Base-by-base conservation (phyloP, 495 filamentous ascomycete genomes). In the Xylaria flabelliformis region DNA sequence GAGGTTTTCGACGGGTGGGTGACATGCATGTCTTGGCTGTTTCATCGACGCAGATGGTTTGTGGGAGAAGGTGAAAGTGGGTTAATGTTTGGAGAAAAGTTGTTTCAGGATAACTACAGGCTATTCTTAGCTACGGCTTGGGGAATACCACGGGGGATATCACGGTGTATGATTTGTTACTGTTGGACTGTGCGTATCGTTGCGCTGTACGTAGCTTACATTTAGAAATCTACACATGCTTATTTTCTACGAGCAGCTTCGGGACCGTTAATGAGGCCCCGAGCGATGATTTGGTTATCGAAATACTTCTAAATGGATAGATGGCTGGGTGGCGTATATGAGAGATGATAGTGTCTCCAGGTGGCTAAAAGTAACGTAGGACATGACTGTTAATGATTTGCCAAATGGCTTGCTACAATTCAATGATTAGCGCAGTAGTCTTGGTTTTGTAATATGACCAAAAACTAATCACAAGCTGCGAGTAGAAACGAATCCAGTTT, bases 41-140 rank as follows among this genome's bases (percentile, higher is more conserved):
- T 71, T 71, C 69, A 71, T 64, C 24, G 10, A 26, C 69, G 59
- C 69, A 64, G 46, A 36, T 71, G 29, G 59, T 64, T 64, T 46
- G 69, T 24, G 69, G 59, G 21, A 19, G 55, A 41, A 8, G 67
- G 62, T 26, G 55, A 46, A 29, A 29, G 4, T 41, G 68, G 34
- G 32, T 61, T 61, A 17, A 24, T 26, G 48, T 15, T 53, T 53
- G n/a, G 48, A 21, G 17, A 24, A 21, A 7, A 9, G 44, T 50
- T 17, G 69, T 71, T 71, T 71, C 69, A 71, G 61, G 61, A 46
- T 34, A 39, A 21, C 50, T 67, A 41, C 66, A 48, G 41, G 36
- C 59, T 71, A 71, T 71, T 71, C 69, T 71, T 71, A 64, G 69
- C 59, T 24, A 55, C 21, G 39, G 9, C 19, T 44, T 44, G 58